Percentiles rank a stretch among this genome's conserved stretches.
Conservation (phyloP, 164 flowering plant genomes). For the Platanus orientalis region DNA sequence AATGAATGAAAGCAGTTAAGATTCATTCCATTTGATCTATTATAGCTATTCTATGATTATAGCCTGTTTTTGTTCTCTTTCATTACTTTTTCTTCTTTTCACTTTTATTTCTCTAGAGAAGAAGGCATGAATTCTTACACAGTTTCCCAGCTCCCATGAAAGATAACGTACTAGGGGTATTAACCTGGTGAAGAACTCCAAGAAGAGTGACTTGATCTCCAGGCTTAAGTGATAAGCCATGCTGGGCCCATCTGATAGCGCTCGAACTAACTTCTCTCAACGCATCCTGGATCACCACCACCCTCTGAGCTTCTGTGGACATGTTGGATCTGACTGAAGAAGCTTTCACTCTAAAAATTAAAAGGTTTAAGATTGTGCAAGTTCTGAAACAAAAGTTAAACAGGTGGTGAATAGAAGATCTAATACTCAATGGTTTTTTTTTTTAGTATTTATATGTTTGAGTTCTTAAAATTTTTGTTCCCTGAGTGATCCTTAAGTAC, state of each 20-base stretch:
- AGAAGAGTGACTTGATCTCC: constrained; percentile 59
- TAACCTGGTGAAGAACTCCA: constrained; percentile 65
- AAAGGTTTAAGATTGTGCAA: background rate
- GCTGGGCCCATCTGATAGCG: constrained; percentile 33
- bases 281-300: constrained; percentile 68
- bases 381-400: background rate
- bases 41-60: too few relatives aligned
- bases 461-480: background rate
- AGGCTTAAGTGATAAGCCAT: constrained; percentile 38
- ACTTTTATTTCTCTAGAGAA: background rate
- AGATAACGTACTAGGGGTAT: constrained; percentile 64
- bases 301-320: constrained; percentile 30
- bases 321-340: constrained; percentile 9
- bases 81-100: background rate
- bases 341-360: background rate
- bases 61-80: background rate
- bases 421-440: background rate
- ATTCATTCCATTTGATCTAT: background rate
- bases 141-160: constrained; percentile 29
- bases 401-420: background rate
- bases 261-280: constrained; percentile 35
- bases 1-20: constrained; percentile 2
- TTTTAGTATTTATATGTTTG: background rate
- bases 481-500: too few relatives aligned
- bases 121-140: constrained; percentile 31